Percentiles rank a stretch among this genome's conserved stretches.
Evolutionary conservation across 2,329 filamentous ascomycete species (phyloP).

Genomic region (Metarhizium rileyi): DNA sequence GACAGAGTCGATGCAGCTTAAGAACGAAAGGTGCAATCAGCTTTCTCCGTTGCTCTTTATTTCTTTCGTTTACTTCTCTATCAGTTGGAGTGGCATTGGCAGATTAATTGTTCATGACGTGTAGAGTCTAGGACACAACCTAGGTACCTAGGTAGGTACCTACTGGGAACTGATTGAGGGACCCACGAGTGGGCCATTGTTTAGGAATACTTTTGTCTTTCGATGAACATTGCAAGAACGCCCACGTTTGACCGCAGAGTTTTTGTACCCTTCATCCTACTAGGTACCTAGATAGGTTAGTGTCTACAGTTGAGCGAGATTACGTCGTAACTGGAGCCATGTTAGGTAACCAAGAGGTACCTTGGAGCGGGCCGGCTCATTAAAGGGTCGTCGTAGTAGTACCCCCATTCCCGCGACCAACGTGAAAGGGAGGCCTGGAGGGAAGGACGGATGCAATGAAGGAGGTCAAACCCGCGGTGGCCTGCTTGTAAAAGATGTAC

Average conservation of each 20-base stretch:
- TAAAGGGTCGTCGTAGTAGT: not conserved
- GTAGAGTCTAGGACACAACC: no score
- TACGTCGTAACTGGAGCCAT: not conserved
- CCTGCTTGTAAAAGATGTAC: no score
- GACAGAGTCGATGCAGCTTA: no score
- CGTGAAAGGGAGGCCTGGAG: not conserved
- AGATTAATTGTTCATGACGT: no score
- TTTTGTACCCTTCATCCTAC: constrained; percentile 1
- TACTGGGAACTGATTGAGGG: not conserved
- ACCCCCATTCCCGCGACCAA: not conserved
- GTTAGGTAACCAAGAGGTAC: no score
- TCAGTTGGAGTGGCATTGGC: not conserved
- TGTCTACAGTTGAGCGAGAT: not conserved
- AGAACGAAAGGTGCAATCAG: no score
- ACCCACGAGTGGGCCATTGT: not conserved
- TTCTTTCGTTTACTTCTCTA: no score
- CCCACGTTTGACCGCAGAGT: not conserved
- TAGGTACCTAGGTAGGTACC: not conserved
- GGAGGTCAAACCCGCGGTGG: not conserved
- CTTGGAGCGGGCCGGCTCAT: constrained; percentile 6
- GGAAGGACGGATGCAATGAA: not conserved
- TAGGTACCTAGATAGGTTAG: no score
- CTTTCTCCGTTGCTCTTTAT: no score
- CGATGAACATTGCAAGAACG: not conserved
- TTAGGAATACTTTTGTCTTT: not conserved